These are phyloP conservation scores for Acanthamoeba sp. DNA, from an alignment of 208 protist genomes.

Conservation along the genomic window DNA sequence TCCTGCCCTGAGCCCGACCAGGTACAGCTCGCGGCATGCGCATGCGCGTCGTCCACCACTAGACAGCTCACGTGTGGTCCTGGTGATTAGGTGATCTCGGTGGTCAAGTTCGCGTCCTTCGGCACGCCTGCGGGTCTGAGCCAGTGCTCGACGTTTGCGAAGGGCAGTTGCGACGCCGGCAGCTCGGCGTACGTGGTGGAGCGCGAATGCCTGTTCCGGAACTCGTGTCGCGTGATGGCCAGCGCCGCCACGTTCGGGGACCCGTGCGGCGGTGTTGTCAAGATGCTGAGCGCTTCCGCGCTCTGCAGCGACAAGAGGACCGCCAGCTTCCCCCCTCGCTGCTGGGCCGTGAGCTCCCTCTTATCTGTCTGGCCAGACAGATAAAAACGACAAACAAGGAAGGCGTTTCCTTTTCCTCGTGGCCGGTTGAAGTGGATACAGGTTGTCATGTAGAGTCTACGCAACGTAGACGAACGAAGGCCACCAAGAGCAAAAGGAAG, in stretches of 20 bases:
- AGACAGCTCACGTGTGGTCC: background rate
- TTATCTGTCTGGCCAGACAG: background rate
- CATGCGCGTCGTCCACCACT: background rate
- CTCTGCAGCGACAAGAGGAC: background rate
- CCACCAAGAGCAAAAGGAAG: background rate
- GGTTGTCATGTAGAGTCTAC: too few species aligned
- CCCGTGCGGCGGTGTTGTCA: background rate
- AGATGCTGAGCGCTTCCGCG: background rate
- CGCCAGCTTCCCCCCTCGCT: background rate
- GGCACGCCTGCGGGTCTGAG: background rate
- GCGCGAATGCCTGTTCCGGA: background rate
- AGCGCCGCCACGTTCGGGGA: background rate
- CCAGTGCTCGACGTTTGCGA: background rate
- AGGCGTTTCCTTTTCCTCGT: too few species aligned
- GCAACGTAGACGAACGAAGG: background rate
- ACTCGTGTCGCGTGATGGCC: background rate
- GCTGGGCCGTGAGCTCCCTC: background rate
- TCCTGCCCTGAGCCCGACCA: background rate
- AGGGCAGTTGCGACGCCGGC: background rate
- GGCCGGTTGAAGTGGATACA: too few species aligned
- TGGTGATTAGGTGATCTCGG: slow-evolving; percentile 7
- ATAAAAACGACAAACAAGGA: too few species aligned
- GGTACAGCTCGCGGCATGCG: background rate
- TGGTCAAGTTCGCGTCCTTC: background rate
- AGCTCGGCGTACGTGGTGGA: slow-evolving; percentile 16